A percentile compares a stretch with the other conserved stretches of the same genome.
phyloP scores from a whole-genome alignment of 306 rosid genomes.

The Senna siamea region DNA sequence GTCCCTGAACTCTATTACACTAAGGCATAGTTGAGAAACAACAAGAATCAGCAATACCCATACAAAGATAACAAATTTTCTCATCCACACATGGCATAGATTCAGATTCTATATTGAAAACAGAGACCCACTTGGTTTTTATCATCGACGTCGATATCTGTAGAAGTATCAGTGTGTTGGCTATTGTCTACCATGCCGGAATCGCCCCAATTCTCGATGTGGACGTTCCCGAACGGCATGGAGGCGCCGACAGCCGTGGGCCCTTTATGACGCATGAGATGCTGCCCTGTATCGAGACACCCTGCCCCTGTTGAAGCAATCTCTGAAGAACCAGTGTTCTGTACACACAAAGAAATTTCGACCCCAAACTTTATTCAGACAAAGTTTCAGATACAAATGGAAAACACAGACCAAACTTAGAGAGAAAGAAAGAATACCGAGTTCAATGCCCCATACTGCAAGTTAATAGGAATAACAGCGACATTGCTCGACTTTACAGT shows the following conservation, averaged over 20 bases:
- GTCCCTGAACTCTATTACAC: slow-evolving; percentile 58
- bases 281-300: slow-evolving; percentile 57
- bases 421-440: slow-evolving; percentile 42
- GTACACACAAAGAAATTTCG: slow-evolving; percentile 18
- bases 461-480: slow-evolving; percentile 52
- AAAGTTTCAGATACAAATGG: background rate
- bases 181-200: slow-evolving; percentile 83
- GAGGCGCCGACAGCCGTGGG: slow-evolving; percentile 16
- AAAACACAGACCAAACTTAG: background rate
- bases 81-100: background rate
- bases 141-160: slow-evolving; percentile 77
- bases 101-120: background rate
- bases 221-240: slow-evolving; percentile 63
- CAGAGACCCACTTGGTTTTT: slow-evolving; percentile 56
- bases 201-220: slow-evolving; percentile 75
- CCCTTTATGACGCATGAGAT: slow-evolving; percentile 50
- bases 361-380: slow-evolving; percentile 6
- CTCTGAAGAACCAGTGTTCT: slow-evolving; percentile 57
- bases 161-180: slow-evolving; percentile 81
- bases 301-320: no score
- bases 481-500: slow-evolving; percentile 60
- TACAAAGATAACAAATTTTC: background rate
- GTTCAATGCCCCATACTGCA: slow-evolving; percentile 61
- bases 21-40: slow-evolving; percentile 37
- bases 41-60: slow-evolving; percentile 2